Conservation (phyloP, 2,329 filamentous ascomycete species). For the Cytospora mali region DNA sequence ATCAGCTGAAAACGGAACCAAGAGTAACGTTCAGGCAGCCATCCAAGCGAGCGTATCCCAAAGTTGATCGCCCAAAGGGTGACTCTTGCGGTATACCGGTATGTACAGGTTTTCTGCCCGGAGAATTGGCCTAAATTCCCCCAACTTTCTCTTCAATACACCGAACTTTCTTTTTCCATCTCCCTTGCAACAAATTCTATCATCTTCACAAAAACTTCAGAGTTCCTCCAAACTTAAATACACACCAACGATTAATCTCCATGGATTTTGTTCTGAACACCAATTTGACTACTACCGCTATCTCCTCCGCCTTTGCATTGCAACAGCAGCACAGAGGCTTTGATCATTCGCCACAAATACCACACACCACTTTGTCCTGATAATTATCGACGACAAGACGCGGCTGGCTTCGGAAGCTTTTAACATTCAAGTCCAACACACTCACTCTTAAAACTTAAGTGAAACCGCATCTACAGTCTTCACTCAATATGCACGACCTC, state of each 20-base stretch:
- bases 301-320: slow-evolving; percentile 19
- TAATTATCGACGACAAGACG: not conserved
- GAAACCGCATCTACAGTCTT: not conserved
- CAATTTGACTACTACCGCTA: slow-evolving; percentile 16
- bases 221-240: not conserved
- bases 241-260: slow-evolving; percentile 20
- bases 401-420: not conserved
- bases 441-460: not conserved
- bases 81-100: not conserved
- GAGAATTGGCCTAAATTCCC: slow-evolving; percentile 8
- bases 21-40: slow-evolving; percentile 3
- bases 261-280: slow-evolving; percentile 34
- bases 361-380: slow-evolving; percentile 10
- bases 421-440: not conserved
- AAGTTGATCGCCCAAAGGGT: slow-evolving; percentile 1
- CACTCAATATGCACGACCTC: slow-evolving; percentile 61
- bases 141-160: not conserved
- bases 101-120: slow-evolving; percentile 15
- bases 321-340: slow-evolving; percentile 23
- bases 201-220: slow-evolving; percentile 16
- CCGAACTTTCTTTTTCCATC: not conserved
- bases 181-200: slow-evolving; percentile 1
- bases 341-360: slow-evolving; percentile 23
- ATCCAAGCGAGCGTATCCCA: not conserved
- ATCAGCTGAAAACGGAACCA: not conserved